Evolutionary conservation across 169 alveolate species (phyloP), one percentile per base, ranked within the genome.

Genomic region (Eimeria falciformis): DNA sequence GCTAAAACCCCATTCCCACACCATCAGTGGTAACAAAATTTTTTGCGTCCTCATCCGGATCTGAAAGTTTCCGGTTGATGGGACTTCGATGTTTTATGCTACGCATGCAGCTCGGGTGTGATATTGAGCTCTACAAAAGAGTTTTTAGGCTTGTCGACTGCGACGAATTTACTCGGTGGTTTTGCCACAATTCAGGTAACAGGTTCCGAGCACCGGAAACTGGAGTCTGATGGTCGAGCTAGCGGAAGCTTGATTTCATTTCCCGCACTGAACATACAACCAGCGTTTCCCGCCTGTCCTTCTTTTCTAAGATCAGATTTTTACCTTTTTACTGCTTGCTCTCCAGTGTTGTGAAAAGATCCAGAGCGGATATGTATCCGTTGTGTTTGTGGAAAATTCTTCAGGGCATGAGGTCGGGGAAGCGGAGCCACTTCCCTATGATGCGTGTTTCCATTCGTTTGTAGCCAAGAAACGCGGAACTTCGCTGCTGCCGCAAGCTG

Each of bases 111-210:
- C 93, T 90, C 12, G 96, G 97, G 25, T 62, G 69, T 18, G 96
- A 97, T 25, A 65, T 97, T 17, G 95, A 94, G 86, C 93, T 96
- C 75, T 97, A 96, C 92, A 96, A 96, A 45, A 91, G 98, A 85
- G 97, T 95, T 3, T 97, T 96, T 93, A 95, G 97, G 93, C 91
- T 97, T 25, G 68, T 93, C 56, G 96, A 96, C 88, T 95, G 97
- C 94, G 99, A 97, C 85, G 97, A 95, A 7, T 97, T 95, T 91
- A 97, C 99, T 50, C 92, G 96, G 89, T 92, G 95, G 92, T 96
- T 95, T 87, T 96, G 91, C 77, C 53, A 25, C 95, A 56, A 55
- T 40, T 88, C 93, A 62, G 93, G 88, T 79, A 79, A 50, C 11
- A 21, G 73, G 14, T 5, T n/a, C n/a, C n/a, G n/a, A n/a, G n/a